Conservation (phyloP, 768 basidiomycete genomes). For the Boletus pseudopeckii region DNA sequence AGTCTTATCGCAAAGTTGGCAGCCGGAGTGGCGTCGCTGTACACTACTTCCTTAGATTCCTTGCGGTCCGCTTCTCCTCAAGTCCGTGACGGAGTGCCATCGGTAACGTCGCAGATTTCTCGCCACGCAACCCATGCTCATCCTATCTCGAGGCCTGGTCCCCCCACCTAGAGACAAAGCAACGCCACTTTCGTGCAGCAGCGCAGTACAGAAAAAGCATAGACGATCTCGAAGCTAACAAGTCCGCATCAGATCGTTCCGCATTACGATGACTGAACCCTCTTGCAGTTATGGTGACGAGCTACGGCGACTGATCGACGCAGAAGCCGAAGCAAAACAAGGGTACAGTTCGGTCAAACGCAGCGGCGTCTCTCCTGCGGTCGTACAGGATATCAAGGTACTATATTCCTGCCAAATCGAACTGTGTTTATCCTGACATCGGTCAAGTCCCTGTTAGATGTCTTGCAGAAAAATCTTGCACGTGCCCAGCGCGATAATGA, state of each 20-base stretch:
- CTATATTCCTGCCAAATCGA: not conserved
- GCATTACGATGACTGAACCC: constrained; percentile 5
- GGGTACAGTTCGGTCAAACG: constrained; percentile 67
- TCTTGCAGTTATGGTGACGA: constrained; percentile 78
- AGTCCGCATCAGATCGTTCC: constrained; percentile 37
- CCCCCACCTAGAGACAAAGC: constrained; percentile 78
- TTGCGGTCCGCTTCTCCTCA: constrained; percentile 44
- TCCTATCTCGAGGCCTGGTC: constrained; percentile 55
- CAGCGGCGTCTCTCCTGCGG: constrained; percentile 55
- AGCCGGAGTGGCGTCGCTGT: constrained; percentile 67
- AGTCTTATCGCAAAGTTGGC: constrained; percentile 81
- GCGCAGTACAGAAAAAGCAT: constrained; percentile 85
- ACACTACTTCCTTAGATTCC: constrained; percentile 45
- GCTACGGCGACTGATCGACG: constrained; percentile 71
- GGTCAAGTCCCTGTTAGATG: constrained; percentile 70
- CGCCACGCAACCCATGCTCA: constrained; percentile 5
- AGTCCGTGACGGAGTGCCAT: constrained; percentile 48
- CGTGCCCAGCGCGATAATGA: constrained; percentile 91
- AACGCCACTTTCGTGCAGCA: constrained; percentile 82
- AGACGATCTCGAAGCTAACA: constrained; percentile 79
- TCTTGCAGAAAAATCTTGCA: constrained; percentile 58
- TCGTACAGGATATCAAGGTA: constrained; percentile 80
- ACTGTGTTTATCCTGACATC: not conserved
- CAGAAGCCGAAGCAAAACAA: constrained; percentile 62
- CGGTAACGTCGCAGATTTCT: constrained; percentile 38